phyloP scores from a whole-genome alignment of 1,284 basidiomycete species.

The Malassezia vespertilionis region DNA sequence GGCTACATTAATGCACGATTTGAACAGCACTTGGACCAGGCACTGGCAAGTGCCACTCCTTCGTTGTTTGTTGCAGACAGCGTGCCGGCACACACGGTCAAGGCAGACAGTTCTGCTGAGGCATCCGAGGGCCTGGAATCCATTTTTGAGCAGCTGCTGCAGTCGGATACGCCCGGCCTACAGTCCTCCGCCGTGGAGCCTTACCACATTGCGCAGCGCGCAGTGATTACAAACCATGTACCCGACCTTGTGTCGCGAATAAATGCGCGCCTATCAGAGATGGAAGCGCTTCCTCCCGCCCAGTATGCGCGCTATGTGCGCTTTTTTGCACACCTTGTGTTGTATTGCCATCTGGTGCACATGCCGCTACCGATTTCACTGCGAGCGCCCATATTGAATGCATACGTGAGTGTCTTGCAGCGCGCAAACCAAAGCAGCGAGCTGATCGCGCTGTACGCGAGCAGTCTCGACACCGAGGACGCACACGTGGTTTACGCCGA shows the following conservation, averaged over 20 bases:
- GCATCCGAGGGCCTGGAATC: slow-evolving; percentile 17
- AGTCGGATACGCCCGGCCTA: slow-evolving; percentile 28
- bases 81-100: not conserved
- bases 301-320: slow-evolving; percentile 53
- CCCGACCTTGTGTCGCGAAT: slow-evolving; percentile 48
- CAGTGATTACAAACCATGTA: slow-evolving; percentile 68
- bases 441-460: slow-evolving; percentile 85
- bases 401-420: slow-evolving; percentile 73
- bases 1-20: slow-evolving; percentile 73
- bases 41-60: slow-evolving; percentile 26
- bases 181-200: slow-evolving; percentile 58
- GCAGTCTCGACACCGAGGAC: slow-evolving; percentile 70
- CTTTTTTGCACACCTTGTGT: slow-evolving; percentile 90
- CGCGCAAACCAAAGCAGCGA: slow-evolving; percentile 59
- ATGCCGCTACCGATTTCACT: slow-evolving; percentile 52
- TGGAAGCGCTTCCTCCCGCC: slow-evolving; percentile 26
- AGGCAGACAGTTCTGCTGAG: slow-evolving; percentile 3
- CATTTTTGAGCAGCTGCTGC: slow-evolving; percentile 37
- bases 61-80: not conserved
- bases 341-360: slow-evolving; percentile 74
- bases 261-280: slow-evolving; percentile 29
- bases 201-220: slow-evolving; percentile 73
- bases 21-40: slow-evolving; percentile 64
- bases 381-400: slow-evolving; percentile 67
- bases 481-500: slow-evolving; percentile 84